Conservation (phyloP, 2,329 filamentous ascomycete species). For the Fusarium sp. region DNA sequence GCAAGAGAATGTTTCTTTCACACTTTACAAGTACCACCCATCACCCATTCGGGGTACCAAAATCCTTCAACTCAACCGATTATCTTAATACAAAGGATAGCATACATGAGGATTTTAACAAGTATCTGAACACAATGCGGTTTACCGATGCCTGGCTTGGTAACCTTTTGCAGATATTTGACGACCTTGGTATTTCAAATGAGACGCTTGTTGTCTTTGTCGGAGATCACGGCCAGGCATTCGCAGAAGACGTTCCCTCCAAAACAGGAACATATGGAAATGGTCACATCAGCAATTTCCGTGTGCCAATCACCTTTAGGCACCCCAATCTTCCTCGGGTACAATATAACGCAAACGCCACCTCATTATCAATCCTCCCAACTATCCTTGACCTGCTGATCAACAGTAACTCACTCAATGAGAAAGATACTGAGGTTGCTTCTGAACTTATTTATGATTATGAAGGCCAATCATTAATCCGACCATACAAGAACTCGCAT, state of each 20-base stretch:
- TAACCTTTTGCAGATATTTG: constrained; percentile 47
- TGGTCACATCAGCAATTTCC: constrained; percentile 49
- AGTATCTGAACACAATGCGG: constrained; percentile 50
- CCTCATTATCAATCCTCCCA: constrained; percentile 50
- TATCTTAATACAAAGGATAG: constrained; percentile 28
- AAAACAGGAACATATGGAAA: constrained; percentile 50
- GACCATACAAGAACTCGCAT: constrained; percentile 39
- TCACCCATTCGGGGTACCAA: constrained; percentile 46
- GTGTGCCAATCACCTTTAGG: constrained; percentile 50
- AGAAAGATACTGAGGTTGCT: constrained; percentile 41
- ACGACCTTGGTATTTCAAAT: constrained; percentile 49
- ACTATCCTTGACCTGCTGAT: constrained; percentile 52
- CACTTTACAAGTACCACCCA: constrained; percentile 54
- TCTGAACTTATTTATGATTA: constrained; percentile 48
- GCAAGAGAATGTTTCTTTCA: constrained; percentile 51
- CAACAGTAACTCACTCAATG: constrained; percentile 49
- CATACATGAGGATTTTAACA: constrained; percentile 43
- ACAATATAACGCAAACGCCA: constrained; percentile 48
- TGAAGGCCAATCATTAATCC: constrained; percentile 52
- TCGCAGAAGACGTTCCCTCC: constrained; percentile 47
- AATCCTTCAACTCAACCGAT: constrained; percentile 30
- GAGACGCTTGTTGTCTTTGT: constrained; percentile 51
- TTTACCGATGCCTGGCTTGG: constrained; percentile 51
- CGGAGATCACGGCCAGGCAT: constrained; percentile 52
- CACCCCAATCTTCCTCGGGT: constrained; percentile 50